Conservation (phyloP, 768 basidiomycete species). For the Mycena leptocephala region DNA sequence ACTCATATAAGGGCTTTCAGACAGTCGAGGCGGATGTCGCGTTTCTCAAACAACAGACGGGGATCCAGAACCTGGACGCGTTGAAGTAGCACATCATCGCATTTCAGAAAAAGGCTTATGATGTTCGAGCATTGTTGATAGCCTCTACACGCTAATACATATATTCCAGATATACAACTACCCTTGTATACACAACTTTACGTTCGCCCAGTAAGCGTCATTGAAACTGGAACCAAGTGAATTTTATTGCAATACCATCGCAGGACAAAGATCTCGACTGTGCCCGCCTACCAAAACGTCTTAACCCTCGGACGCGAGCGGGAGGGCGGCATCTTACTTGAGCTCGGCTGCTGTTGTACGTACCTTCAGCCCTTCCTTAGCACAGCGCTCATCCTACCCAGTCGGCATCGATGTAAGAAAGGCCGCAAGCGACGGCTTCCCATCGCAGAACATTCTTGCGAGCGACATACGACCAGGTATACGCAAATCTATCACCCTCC, state of each 20-base stretch:
- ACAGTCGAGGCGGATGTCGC: neutral
- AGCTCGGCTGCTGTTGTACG: neutral
- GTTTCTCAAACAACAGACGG: neutral
- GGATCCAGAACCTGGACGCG: neutral
- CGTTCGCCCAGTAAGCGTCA: neutral
- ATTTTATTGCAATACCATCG: neutral
- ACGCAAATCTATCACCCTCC: neutral
- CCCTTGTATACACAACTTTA: neutral
- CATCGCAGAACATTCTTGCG: neutral
- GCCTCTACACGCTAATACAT: neutral
- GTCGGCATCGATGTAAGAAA: slow-evolving; percentile 6
- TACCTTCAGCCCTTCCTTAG: neutral
- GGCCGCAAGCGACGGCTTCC: slow-evolving; percentile 6
- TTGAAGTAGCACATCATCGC: slow-evolving; percentile 10
- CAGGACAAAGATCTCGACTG: neutral
- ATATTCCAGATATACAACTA: neutral
- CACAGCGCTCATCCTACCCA: neutral
- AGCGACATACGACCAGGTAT: neutral
- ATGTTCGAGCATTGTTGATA: neutral
- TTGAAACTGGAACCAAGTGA: neutral
- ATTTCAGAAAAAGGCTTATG: neutral
- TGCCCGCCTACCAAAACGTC: neutral
- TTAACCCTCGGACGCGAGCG: neutral
- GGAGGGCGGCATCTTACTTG: neutral
- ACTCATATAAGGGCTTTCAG: neutral